Evolutionary conservation across 2,329 filamentous ascomycete genomes (phyloP), one percentile per base, ranked within the genome.

Genomic region (Fusarium udum): DNA sequence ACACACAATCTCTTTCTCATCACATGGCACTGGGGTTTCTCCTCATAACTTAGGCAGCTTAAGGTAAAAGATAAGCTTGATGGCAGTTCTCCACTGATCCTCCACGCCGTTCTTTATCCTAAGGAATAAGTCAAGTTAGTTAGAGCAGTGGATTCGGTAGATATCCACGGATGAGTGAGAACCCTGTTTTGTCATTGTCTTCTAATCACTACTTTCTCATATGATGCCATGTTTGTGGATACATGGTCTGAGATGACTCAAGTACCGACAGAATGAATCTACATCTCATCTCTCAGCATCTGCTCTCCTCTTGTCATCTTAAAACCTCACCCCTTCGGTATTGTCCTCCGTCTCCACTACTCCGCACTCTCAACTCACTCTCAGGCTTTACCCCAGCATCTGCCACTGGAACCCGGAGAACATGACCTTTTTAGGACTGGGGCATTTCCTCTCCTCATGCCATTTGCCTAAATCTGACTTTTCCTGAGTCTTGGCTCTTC

Each of bases 1-100:
- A 40, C 32, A 40, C 13, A 37, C 49, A 73, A 52, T 69, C 43
- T 61, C 58, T 73, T 46, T 64, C 51, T 55, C 32, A 61, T 73
- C 71, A 71, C 66, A 74, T 71, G 49, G 53, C 24, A 43, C 56
- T 64, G 57, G 22, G 31, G 34, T 55, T 61, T 73, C 67, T 61
- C 64, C 67, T 74, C 52, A 67, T 67, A 48, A 53, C 22, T 42
- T 51, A 48, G 36, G 51, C 22, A 37, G 24, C 22, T 39, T 56
- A 60, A 64, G 52, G 69, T 67, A 49, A 31, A 34, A 67, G 69
- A 64, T 75, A 73, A 75, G 72, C 64, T 74, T 74, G 55, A 57
- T 61, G n/a, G 12, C 46, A 40, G 24, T 40, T 62, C 60, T 62
- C 72, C 69, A 70, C 72, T 63, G 67, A 65, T 72, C 57, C 11